Base-by-base conservation (phyloP, 2,329 filamentous ascomycete genomes). In the Dactylonectria macrodidyma region DNA sequence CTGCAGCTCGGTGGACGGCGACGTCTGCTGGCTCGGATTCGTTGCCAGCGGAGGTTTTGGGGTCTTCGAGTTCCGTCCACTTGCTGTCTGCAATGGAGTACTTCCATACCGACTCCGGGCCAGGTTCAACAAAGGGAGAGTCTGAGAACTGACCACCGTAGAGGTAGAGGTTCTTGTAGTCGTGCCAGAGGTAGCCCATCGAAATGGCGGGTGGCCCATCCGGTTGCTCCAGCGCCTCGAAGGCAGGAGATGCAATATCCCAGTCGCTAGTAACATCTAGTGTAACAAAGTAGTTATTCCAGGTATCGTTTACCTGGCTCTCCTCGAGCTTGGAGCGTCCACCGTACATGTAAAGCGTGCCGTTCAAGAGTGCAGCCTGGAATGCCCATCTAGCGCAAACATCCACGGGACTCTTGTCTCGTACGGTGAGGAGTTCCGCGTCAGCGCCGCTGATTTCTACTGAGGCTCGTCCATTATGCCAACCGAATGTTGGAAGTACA, bases 61-160 rank as follows among this genome's bases (percentile, higher is more conserved):
- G 91, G 55, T 87, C 81, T 38, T 83, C 78, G 71, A 91, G 88
- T 76, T 93, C 90, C 1, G 84, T 86, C 92, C 92, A 95, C 2
- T 82, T 79, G 36, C 84, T 81, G 9, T 85, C 84, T 10, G 77
- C 77, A 72, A 94, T 90, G 56, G 89, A 84, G 78, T 94, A 95
- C 76, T 90, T 86, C 93, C 93, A 95, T 1, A 91, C 83, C 0
- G 91, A 89, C 59, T 91, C 87, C 0, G 88, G 82, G 1, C 84
- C 82, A 0, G 92, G 92, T 0, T 86, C 80, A 6, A 80, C 82
- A 7, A 83, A 80, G 0, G 91, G 90, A 5, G 84, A 86, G 71
- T 93, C 91, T 1, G 91, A 91, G 74, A 91, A 94, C 72, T 93
- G 85, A 19, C 93, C 93, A 19, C 93, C 93, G 72, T 95, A 95